These are phyloP conservation scores for Talaromyces sp. DNA, from an alignment of 2,329 filamentous ascomycete genomes.

Conservation along the genomic window DNA sequence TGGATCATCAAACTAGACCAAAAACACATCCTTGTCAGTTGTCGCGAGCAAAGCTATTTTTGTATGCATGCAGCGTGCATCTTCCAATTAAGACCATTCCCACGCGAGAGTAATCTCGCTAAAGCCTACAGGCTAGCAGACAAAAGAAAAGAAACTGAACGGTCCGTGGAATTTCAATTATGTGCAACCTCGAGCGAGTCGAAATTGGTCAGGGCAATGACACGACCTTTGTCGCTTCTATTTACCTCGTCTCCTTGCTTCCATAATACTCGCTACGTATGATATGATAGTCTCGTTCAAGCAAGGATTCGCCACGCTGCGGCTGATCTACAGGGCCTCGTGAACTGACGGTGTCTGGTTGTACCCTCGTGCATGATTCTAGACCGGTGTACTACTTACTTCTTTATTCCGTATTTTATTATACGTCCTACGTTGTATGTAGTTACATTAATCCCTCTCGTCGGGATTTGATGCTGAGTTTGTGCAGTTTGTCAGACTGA, in stretches of 20 bases:
- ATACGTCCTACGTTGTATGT: background rate
- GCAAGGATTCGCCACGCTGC: conserved; percentile 8
- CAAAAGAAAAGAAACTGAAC: background rate
- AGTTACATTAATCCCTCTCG: background rate
- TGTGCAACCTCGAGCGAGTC: background rate
- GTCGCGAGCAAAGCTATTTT: background rate
- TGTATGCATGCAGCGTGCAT: background rate
- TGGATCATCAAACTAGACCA: conserved; percentile 1
- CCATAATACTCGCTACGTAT: background rate
- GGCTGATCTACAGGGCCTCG: conserved; percentile 14
- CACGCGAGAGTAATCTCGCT: conserved; percentile 10
- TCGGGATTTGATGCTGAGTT: conserved; percentile 2
- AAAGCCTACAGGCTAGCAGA: background rate
- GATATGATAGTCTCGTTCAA: background rate
- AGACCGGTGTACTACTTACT: conserved; percentile 3
- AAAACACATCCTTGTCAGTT: background rate
- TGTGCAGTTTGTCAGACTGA: background rate
- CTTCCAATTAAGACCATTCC: conserved; percentile 1
- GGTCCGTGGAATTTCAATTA: background rate
- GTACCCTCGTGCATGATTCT: background rate
- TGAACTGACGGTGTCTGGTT: background rate
- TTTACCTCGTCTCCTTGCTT: background rate
- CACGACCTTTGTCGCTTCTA: background rate
- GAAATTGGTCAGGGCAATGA: background rate
- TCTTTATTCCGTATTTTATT: background rate